Percentiles rank a stretch among this genome's conserved stretches.
Evolutionary conservation across 345 rosid genomes (phyloP).

Genomic region (Abelmoschus esculentus): DNA sequence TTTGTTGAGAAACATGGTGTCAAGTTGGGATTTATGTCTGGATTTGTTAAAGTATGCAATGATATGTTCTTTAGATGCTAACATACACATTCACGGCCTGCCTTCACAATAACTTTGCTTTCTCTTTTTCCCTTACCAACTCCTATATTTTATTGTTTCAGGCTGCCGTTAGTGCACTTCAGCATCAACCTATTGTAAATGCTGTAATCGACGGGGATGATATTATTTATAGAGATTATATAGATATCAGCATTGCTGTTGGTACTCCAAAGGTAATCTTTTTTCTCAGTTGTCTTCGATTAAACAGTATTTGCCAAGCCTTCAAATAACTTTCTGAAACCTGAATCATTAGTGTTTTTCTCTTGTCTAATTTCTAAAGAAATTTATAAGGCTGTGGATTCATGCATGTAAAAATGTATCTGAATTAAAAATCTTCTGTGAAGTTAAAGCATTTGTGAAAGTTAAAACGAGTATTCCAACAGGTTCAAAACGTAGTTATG

Average conservation of each 20-base stretch:
- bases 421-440: neutral
- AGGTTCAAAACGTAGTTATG: neutral
- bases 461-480: neutral
- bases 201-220: slow-evolving; percentile 99
- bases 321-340: neutral
- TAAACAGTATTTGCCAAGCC: too few relatives aligned
- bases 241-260: slow-evolving; percentile 88
- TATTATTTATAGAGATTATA: slow-evolving; percentile 88
- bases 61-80: neutral
- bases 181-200: slow-evolving; percentile 88
- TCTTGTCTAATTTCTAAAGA: neutral
- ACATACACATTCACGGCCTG: neutral
- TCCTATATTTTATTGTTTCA: slow-evolving; percentile 21
- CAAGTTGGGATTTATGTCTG: slow-evolving; percentile 95
- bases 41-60: slow-evolving; percentile 68
- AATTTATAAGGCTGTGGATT: neutral
- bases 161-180: slow-evolving; percentile 98
- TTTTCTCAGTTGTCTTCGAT: neutral
- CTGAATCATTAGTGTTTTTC: neutral
- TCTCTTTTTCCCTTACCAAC: neutral
- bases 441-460: neutral
- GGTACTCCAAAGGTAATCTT: slow-evolving; percentile 48
- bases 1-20: slow-evolving; percentile 96
- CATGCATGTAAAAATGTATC: neutral
- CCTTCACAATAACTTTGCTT: neutral